Conservation (phyloP, 2,329 filamentous ascomycete species). For the Microdochium trichocladiopsis region DNA sequence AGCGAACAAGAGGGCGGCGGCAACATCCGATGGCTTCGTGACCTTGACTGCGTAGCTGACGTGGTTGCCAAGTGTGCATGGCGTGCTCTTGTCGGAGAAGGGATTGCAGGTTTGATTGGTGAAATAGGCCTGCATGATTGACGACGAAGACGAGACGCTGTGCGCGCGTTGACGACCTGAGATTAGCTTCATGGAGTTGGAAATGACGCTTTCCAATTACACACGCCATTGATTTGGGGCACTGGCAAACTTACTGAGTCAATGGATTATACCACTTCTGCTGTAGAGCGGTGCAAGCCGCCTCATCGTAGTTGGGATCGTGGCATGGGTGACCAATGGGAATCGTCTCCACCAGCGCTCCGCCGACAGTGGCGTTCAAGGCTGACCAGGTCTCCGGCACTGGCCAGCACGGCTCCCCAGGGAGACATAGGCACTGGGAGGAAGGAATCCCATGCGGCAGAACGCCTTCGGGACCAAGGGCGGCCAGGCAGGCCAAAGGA, state of each 20-base stretch:
- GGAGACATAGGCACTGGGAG: slow-evolving; percentile 1
- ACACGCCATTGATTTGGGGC: background rate
- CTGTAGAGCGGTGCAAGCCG: slow-evolving; percentile 25
- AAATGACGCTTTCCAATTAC: no score
- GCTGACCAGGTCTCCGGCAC: background rate
- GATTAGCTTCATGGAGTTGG: slow-evolving; percentile 1
- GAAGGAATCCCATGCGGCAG: background rate
- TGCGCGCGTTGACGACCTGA: background rate
- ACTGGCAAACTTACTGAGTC: slow-evolving; percentile 14
- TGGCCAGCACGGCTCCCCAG: slow-evolving; percentile 2
- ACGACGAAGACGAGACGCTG: slow-evolving; percentile 17
- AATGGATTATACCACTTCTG: slow-evolving; percentile 12
- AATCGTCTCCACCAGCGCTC: slow-evolving; percentile 30
- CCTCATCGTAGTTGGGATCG: slow-evolving; percentile 26
- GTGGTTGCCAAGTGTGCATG: slow-evolving; percentile 29
- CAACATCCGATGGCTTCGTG: slow-evolving; percentile 6
- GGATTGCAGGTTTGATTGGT: slow-evolving; percentile 27
- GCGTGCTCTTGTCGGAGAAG: slow-evolving; percentile 31
- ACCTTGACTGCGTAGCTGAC: slow-evolving; percentile 18
- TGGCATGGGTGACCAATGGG: slow-evolving; percentile 41
- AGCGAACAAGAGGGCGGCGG: slow-evolving; percentile 20
- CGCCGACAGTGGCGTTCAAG: background rate
- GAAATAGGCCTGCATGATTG: slow-evolving; percentile 21
- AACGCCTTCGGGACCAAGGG: background rate
- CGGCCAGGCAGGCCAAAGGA: background rate